phyloP scores from a whole-genome alignment of 257 asterid species.

The Thymus quinquecostatus region DNA sequence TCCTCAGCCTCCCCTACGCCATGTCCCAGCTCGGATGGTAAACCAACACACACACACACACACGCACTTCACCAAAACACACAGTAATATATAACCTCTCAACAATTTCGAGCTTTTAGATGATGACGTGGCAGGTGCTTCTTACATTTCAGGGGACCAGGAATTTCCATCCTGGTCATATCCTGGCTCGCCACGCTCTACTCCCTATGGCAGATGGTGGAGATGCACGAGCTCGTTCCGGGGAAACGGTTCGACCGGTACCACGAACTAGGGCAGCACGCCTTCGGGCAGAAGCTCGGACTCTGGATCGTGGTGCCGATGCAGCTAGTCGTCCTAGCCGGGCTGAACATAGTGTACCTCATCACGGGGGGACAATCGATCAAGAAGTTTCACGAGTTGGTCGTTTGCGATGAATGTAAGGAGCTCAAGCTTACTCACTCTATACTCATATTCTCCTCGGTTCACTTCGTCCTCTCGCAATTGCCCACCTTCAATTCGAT shows the following conservation, averaged over 20 bases:
- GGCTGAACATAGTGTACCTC: constrained; percentile 49
- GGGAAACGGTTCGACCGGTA: constrained; percentile 34
- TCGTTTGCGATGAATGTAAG: constrained; percentile 3
- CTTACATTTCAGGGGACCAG: not conserved
- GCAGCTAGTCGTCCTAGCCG: constrained; percentile 43
- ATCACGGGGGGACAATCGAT: constrained; percentile 15
- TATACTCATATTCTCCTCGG: constrained; percentile 19
- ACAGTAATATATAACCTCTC: not conserved
- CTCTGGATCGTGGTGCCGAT: constrained; percentile 51
- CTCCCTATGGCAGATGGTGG: constrained; percentile 20
- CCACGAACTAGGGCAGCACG: constrained; percentile 55
- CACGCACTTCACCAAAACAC: too few relatives aligned
- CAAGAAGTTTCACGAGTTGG: constrained; percentile 1
- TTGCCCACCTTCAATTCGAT: constrained; percentile 24
- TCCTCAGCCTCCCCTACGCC: constrained; percentile 14
- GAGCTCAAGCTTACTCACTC: constrained; percentile 9
- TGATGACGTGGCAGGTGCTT: not conserved
- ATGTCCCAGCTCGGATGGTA: constrained; percentile 21
- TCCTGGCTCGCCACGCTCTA: not conserved
- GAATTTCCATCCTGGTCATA: not conserved
- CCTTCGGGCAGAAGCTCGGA: constrained; percentile 53
- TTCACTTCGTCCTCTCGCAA: constrained; percentile 29
- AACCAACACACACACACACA: too few relatives aligned
- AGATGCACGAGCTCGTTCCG: not conserved
- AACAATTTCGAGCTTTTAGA: not conserved